A percentile compares a stretch with the other conserved stretches of the same genome.
phyloP scores from a whole-genome alignment of 805 yeast species.

The Candida ascalaphidarum region DNA sequence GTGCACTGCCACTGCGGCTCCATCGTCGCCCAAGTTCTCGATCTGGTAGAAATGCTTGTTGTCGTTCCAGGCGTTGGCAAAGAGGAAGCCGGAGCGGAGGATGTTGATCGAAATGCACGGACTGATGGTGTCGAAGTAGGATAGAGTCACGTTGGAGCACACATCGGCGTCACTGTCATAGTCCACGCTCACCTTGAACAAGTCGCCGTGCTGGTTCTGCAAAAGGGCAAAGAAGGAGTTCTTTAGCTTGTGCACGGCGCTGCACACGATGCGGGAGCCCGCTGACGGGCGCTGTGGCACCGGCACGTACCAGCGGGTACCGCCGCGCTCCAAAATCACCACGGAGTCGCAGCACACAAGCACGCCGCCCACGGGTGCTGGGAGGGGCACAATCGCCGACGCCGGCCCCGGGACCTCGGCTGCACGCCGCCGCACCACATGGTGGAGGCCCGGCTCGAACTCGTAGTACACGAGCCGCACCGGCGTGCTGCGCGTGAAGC shows the following conservation, averaged over 20 bases:
- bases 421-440: constrained; percentile 41
- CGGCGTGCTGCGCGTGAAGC: too few relatives aligned
- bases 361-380: constrained; percentile 65
- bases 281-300: constrained; percentile 42
- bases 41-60: constrained; percentile 72
- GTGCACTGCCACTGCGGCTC: constrained; percentile 19
- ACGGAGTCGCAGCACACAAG: constrained; percentile 52
- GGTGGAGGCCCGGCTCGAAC: constrained; percentile 79
- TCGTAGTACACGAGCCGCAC: constrained; percentile 58
- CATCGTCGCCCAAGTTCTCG: constrained; percentile 62
- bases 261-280: constrained; percentile 29
- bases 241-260: constrained; percentile 56
- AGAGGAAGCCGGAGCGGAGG: constrained; percentile 68
- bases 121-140: constrained; percentile 75
- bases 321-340: constrained; percentile 41
- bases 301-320: constrained; percentile 25
- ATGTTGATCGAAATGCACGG: constrained; percentile 47
- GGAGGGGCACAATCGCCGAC: constrained; percentile 54
- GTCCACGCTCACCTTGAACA: constrained; percentile 52
- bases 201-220: constrained; percentile 67
- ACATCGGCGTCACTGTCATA: constrained; percentile 37
- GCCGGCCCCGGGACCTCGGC: constrained; percentile 14
- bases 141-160: constrained; percentile 37
- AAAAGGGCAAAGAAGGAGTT: constrained; percentile 55
- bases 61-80: constrained; percentile 54